phyloP scores from a whole-genome alignment of 495 filamentous ascomycete species.

The Trichoderma orchidacearum region DNA sequence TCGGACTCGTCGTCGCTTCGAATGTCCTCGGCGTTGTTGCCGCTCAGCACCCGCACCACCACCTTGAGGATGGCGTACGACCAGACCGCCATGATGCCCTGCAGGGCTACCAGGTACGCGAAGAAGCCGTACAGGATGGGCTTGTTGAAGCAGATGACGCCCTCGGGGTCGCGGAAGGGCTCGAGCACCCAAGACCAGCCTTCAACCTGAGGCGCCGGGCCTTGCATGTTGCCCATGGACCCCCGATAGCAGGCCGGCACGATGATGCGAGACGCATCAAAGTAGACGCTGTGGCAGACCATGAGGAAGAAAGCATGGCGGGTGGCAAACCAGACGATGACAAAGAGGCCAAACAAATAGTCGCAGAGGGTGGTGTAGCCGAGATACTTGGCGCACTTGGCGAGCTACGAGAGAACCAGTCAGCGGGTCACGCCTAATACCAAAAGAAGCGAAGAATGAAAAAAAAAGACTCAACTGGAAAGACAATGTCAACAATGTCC shows the following conservation, averaged over 20 bases:
- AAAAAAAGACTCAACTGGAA: constrained; percentile 52
- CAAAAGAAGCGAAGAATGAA: not conserved
- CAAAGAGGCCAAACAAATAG: constrained; percentile 71
- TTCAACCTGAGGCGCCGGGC: constrained; percentile 40
- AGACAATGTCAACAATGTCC: constrained; percentile 82
- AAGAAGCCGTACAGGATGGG: constrained; percentile 63
- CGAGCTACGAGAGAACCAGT: no score
- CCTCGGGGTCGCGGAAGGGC: constrained; percentile 53
- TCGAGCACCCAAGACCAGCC: constrained; percentile 47
- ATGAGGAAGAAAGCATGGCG: constrained; percentile 69
- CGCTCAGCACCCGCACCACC: constrained; percentile 58
- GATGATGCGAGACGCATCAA: constrained; percentile 48
- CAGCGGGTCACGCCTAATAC: no score
- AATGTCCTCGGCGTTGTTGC: constrained; percentile 65
- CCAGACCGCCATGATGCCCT: constrained; percentile 73
- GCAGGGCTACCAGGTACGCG: constrained; percentile 56
- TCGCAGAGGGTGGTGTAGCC: constrained; percentile 66
- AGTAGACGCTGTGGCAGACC: constrained; percentile 68
- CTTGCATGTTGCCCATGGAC: constrained; percentile 28
- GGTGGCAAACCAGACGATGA: constrained; percentile 69
- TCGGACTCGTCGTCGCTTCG: constrained; percentile 86
- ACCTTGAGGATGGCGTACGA: constrained; percentile 77
- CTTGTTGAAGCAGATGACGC: constrained; percentile 61
- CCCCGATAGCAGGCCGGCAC: constrained; percentile 56
- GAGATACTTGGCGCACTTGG: constrained; percentile 89